Evolutionary conservation across 257 asterid species (phyloP).

Genomic region (Agastache rugosa): DNA sequence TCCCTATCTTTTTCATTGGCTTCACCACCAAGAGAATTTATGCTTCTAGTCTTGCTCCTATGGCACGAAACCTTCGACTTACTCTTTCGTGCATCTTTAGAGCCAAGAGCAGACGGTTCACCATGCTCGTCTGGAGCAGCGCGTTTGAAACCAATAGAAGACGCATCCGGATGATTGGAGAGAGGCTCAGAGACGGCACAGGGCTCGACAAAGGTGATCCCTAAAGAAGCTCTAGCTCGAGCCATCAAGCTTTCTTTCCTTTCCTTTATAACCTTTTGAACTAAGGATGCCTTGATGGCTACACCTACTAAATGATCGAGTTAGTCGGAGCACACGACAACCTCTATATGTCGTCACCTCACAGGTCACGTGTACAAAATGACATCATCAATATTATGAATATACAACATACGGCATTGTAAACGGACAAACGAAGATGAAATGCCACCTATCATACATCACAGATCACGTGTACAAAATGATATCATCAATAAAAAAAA

Average conservation of each 20-base stretch:
- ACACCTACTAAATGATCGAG: neutral
- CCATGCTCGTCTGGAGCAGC: neutral
- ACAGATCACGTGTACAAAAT: too few species aligned
- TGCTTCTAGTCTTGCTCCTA: neutral
- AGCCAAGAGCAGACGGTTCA: neutral
- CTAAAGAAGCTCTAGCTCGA: slow-evolving; percentile 17
- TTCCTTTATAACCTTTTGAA: slow-evolving; percentile 2
- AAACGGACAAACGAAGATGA: neutral
- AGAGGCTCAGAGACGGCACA: neutral
- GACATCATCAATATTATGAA: neutral
- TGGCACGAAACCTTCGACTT: neutral
- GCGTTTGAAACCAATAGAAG: neutral
- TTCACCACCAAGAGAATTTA: neutral
- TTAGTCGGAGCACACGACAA: neutral
- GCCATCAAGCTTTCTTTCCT: slow-evolving; percentile 16
- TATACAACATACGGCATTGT: neutral
- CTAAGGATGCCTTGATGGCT: neutral
- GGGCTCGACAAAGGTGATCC: neutral
- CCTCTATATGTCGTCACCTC: neutral
- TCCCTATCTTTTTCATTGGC: too few species aligned
- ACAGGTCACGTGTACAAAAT: neutral
- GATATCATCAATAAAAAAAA: too few species aligned
- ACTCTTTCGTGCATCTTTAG: neutral
- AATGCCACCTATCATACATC: neutral
- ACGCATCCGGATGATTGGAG: neutral